These are phyloP conservation scores for Venturia aucupariae DNA, from an alignment of 2,329 filamentous ascomycete genomes.

Conservation along the genomic window DNA sequence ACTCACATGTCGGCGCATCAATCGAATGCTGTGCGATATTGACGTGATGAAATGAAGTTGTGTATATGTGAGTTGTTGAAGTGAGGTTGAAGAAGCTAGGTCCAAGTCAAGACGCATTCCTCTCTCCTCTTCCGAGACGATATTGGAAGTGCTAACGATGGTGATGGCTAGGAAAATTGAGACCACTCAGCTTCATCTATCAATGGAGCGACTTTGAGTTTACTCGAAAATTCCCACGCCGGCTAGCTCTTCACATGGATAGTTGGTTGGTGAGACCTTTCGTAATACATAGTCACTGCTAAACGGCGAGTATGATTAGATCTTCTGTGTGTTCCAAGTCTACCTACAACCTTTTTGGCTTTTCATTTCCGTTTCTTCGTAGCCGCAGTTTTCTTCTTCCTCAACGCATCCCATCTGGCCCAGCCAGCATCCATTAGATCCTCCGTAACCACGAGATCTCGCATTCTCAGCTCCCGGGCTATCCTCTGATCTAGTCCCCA, in stretches of 20 bases:
- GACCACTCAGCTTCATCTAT: no score
- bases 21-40: background rate
- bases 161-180: no score
- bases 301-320: background rate
- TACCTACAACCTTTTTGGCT: background rate
- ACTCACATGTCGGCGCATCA: background rate
- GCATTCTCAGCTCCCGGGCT: constrained; percentile 58
- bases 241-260: no score
- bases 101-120: background rate
- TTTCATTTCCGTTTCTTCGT: constrained; percentile 24
- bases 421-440: constrained; percentile 87
- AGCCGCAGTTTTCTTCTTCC: constrained; percentile 31
- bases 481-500: constrained; percentile 61
- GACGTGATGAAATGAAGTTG: no score
- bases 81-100: background rate
- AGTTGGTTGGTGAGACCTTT: background rate
- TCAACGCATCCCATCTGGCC: constrained; percentile 71
- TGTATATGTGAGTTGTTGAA: no score
- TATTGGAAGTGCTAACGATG: background rate
- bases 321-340: background rate
- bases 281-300: background rate
- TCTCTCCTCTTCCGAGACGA: background rate
- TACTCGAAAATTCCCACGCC: background rate
- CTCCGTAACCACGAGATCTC: constrained; percentile 80
- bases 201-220: background rate